These are phyloP conservation scores for Penicillium simplicissimum DNA, from an alignment of 495 filamentous ascomycete species.

Conservation along the genomic window DNA sequence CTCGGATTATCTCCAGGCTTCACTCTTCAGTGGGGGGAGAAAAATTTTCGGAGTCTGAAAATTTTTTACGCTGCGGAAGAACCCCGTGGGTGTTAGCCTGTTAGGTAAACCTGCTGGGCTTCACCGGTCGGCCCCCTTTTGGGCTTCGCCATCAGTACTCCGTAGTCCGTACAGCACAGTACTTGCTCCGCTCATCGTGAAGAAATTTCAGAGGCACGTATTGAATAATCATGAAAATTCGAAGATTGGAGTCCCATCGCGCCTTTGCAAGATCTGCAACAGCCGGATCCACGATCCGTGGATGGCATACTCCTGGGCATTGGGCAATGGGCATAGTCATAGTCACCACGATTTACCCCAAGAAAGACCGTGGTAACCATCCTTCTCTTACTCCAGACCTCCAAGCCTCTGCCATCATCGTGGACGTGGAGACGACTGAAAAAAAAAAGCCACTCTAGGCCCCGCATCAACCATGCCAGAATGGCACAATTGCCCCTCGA, in stretches of 20 bases:
- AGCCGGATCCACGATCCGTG: slow-evolving; percentile 11
- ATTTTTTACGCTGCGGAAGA: slow-evolving; percentile 13
- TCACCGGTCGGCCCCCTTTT: slow-evolving; percentile 19
- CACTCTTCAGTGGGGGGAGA: not conserved
- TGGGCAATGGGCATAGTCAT: not conserved
- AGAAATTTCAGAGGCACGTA: slow-evolving; percentile 6
- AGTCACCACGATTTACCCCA: not conserved
- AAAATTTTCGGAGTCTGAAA: not conserved
- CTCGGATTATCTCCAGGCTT: slow-evolving; percentile 6
- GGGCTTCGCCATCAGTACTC: slow-evolving; percentile 4
- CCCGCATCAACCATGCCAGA: slow-evolving; percentile 19
- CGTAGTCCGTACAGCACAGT: no score
- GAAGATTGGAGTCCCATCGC: not conserved
- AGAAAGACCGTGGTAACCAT: not conserved
- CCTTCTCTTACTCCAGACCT: not conserved
- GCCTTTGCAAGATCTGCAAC: slow-evolving; percentile 3
- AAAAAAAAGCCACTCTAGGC: slow-evolving; percentile 23
- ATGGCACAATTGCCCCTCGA: slow-evolving; percentile 20
- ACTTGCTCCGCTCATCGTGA: slow-evolving; percentile 18
- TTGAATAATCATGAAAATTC: not conserved
- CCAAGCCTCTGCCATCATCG: slow-evolving; percentile 22
- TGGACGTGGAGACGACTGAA: slow-evolving; percentile 21
- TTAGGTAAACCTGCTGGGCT: not conserved
- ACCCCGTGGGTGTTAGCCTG: no score
- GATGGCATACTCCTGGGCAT: slow-evolving; percentile 5